Evolutionary conservation across 2,329 filamentous ascomycete species (phyloP).

Genomic region (Lithohypha guttulata): DNA sequence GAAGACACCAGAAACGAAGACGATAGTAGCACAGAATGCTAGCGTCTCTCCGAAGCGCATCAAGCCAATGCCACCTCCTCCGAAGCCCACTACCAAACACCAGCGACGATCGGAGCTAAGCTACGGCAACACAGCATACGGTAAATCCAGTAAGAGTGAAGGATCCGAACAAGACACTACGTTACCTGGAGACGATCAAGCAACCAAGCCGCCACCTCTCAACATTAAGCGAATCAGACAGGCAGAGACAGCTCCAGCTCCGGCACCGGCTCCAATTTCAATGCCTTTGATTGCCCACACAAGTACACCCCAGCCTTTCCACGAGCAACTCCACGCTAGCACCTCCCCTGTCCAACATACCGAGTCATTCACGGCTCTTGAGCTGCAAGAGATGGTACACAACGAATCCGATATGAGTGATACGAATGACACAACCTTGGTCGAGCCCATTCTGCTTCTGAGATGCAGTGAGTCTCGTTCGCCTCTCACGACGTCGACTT

Average conservation of each 20-base stretch:
- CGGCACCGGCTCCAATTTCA: background rate
- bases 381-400: background rate
- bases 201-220: background rate
- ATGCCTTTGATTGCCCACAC: too few relatives aligned
- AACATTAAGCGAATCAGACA: constrained; percentile 1
- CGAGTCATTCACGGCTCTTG: background rate
- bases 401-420: background rate
- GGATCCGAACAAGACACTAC: background rate
- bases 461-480: too few relatives aligned
- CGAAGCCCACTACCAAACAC: too few relatives aligned
- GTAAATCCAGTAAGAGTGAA: background rate
- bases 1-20: background rate
- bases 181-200: background rate
- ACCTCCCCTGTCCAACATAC: background rate
- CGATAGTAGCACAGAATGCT: too few relatives aligned
- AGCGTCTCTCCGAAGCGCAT: too few relatives aligned
- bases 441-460: too few relatives aligned
- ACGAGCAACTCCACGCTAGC: background rate
- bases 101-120: too few relatives aligned
- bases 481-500: too few relatives aligned
- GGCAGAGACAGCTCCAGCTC: background rate
- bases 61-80: too few relatives aligned
- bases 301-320: background rate
- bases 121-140: too few relatives aligned
- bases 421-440: background rate